Evolutionary conservation across 495 filamentous ascomycete species (phyloP).

Genomic region (Hypoxylon fragiforme): DNA sequence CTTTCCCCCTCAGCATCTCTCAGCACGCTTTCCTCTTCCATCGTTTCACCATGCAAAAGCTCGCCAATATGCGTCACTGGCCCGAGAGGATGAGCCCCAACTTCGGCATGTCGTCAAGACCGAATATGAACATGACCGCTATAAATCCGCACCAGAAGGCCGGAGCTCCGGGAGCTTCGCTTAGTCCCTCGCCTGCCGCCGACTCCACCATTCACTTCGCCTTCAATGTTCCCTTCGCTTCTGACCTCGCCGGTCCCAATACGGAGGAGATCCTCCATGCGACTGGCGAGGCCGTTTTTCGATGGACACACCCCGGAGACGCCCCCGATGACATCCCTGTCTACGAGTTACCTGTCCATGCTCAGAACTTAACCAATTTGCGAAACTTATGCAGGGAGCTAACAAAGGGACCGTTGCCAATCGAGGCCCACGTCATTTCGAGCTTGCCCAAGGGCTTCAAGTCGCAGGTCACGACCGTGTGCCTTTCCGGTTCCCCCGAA

Average conservation of each 20-base stretch:
- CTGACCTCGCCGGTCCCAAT: constrained; percentile 86
- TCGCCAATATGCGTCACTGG: constrained; percentile 86
- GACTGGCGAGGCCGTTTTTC: constrained; percentile 75
- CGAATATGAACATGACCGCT: constrained; percentile 71
- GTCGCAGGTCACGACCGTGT: constrained; percentile 85
- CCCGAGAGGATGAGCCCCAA: constrained; percentile 85
- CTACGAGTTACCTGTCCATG: constrained; percentile 86
- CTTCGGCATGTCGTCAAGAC: constrained; percentile 73
- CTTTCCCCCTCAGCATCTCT: constrained; percentile 23
- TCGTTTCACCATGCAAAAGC: constrained; percentile 78
- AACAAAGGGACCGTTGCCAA: constrained; percentile 63
- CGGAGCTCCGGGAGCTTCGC: constrained; percentile 61
- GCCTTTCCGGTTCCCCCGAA: constrained; percentile 81
- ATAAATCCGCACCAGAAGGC: constrained; percentile 70
- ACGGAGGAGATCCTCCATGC: constrained; percentile 90
- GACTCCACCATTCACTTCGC: constrained; percentile 72
- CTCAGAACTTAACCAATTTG: constrained; percentile 76
- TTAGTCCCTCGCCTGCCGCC: constrained; percentile 64
- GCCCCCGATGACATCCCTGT: constrained; percentile 79
- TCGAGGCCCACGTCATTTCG: constrained; percentile 81
- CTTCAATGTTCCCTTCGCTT: constrained; percentile 95
- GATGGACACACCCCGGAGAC: constrained; percentile 90
- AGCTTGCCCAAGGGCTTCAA: constrained; percentile 76
- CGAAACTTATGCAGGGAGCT: constrained; percentile 77
- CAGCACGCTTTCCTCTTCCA: constrained; percentile 33